Evolutionary conservation across 441 rosid genomes (phyloP), one percentile per base, ranked within the genome.

Genomic region (Syzygium syzygioides): DNA sequence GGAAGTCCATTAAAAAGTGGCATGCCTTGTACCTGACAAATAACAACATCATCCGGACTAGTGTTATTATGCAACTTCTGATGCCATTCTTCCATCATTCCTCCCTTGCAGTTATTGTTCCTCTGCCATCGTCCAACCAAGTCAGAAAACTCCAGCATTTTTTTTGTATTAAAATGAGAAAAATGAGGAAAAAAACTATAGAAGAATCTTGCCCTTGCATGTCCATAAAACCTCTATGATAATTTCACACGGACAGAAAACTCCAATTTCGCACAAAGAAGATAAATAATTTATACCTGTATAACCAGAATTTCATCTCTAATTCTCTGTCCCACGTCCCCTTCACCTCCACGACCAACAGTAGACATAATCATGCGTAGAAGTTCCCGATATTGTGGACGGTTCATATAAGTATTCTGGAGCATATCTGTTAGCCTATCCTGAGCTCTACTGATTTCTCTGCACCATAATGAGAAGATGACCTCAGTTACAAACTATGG

Each of bases 51-150:
- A 92, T 98, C 99, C 54, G 99, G 99, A 93, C 99, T 98, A 66
- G 99, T 98, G 93, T 98, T 97, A 91, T 98, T 98, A 90, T 98
- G 99, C 90, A 98, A 94, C 92, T 98, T 98, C 93, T 98, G 99
- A 94, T 98, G 99, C 99, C 99, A 98, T 92, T 98, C 99, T 94
- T 98, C 99, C 99, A 98, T 98, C 93, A 98, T 96, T 91, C 95
- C 99, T 91, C 99, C 99, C 93, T 96, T 96, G 94, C 99, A 98
- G 59, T 95, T 92, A 94, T 97, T 98, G n/a, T 97, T 94, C 90
- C 99, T 96, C 99, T 98, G 93, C 89, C 93, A 91, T 84, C 84
- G 85, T 89, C 48, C 88, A 89, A 87, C 71, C 88, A 87, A 86
- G 88, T 89, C 91, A 87, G 86, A 85, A 20, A 86, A 83, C 90